phyloP scores from a whole-genome alignment of 2,329 filamentous ascomycete genomes.

The Trichothecium roseum region DNA sequence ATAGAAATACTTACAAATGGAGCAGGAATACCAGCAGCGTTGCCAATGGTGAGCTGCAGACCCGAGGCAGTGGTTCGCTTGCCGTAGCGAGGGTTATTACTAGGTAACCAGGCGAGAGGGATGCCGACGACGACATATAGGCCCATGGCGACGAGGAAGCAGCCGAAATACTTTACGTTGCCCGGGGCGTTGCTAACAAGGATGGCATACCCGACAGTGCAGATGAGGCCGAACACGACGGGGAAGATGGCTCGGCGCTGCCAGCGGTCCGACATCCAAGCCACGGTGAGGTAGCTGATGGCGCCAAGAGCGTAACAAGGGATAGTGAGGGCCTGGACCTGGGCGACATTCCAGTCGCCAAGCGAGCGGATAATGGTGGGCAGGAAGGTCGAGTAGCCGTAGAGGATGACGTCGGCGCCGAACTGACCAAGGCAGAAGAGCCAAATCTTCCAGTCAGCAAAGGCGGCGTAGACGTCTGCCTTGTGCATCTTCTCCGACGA shows the following conservation, averaged over 20 bases:
- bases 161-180: constrained; percentile 50
- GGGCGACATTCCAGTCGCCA: constrained; percentile 26
- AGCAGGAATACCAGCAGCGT: constrained; percentile 51
- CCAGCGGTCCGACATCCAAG: constrained; percentile 46
- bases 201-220: constrained; percentile 45
- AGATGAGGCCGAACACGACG: constrained; percentile 39
- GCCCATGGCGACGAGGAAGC: constrained; percentile 52
- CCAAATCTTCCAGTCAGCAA: constrained; percentile 56
- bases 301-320: constrained; percentile 55
- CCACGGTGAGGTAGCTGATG: constrained; percentile 45
- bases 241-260: constrained; percentile 46
- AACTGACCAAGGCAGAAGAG: constrained; percentile 50
- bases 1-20: constrained; percentile 30
- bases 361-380: constrained; percentile 56
- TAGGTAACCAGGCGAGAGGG: constrained; percentile 32
- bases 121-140: constrained; percentile 37
- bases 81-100: constrained; percentile 52
- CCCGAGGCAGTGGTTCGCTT: constrained; percentile 54
- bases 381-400: constrained; percentile 51
- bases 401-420: constrained; percentile 52
- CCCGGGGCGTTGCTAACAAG: constrained; percentile 41
- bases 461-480: constrained; percentile 45
- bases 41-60: constrained; percentile 52
- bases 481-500: constrained; percentile 25
- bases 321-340: constrained; percentile 56